These are phyloP conservation scores for Fusarium guadeloupense DNA, from an alignment of 2,329 filamentous ascomycete species.

Conservation along the genomic window DNA sequence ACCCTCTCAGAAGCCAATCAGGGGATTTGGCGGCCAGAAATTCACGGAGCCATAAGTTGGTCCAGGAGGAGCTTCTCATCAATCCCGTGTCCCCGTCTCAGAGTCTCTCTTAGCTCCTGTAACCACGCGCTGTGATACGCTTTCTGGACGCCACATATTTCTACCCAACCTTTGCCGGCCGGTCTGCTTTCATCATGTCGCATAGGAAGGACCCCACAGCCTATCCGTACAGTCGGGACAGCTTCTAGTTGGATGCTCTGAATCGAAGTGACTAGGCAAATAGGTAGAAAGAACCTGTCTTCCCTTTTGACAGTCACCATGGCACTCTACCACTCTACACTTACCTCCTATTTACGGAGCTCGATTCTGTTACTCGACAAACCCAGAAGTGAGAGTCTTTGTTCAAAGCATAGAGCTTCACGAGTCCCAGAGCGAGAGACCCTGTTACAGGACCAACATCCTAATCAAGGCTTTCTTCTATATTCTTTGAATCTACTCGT, in stretches of 20 bases:
- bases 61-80: not conserved
- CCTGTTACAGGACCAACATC: not conserved
- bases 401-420: not conserved
- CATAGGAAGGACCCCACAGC: constrained; percentile 17
- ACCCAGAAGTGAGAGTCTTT: not conserved
- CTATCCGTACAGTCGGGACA: constrained; percentile 26
- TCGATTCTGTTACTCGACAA: not conserved
- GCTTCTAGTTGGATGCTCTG: constrained; percentile 29
- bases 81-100: constrained; percentile 1
- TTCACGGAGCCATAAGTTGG: not conserved
- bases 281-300: constrained; percentile 21
- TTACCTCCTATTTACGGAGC: not conserved
- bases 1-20: constrained; percentile 5
- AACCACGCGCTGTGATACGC: constrained; percentile 16
- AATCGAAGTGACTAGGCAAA: constrained; percentile 1
- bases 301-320: not conserved
- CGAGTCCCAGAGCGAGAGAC: not conserved
- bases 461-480: not conserved
- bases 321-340: not conserved
- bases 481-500: not conserved
- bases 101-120: constrained; percentile 10
- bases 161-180: constrained; percentile 6
- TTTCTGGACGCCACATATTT: constrained; percentile 26
- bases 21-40: not conserved
- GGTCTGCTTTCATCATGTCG: constrained; percentile 15